A percentile compares a stretch with the other conserved stretches of the same genome.
These are phyloP conservation scores for Candida smagusa DNA, from an alignment of 1,139 yeast species.

Conservation along the genomic window DNA sequence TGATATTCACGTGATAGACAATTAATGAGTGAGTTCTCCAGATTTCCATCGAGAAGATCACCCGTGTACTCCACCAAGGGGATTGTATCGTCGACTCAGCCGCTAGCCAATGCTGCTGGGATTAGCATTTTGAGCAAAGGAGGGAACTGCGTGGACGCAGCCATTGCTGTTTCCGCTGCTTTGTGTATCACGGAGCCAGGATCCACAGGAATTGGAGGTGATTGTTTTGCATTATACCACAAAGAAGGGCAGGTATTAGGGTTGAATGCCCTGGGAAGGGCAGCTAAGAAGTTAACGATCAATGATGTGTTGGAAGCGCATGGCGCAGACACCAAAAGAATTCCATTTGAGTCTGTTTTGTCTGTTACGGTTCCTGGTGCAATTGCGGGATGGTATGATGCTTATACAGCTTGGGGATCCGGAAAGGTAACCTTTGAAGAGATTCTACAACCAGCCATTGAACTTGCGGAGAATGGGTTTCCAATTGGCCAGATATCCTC, in stretches of 20 bases:
- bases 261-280: constrained; percentile 74
- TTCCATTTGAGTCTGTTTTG: constrained; percentile 50
- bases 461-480: constrained; percentile 65
- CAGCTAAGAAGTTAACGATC: constrained; percentile 52
- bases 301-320: constrained; percentile 47
- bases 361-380: constrained; percentile 76
- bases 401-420: constrained; percentile 68
- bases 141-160: constrained; percentile 81
- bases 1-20: neutral
- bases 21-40: constrained; percentile 14
- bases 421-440: constrained; percentile 60
- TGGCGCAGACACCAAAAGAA: constrained; percentile 40
- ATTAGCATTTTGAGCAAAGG: constrained; percentile 61
- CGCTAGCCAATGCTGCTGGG: constrained; percentile 77
- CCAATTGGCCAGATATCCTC: constrained; percentile 63
- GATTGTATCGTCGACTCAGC: constrained; percentile 73
- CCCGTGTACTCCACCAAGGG: constrained; percentile 76
- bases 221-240: constrained; percentile 60
- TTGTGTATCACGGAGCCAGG: constrained; percentile 71
- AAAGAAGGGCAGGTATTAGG: constrained; percentile 49
- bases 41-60: constrained; percentile 63
- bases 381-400: constrained; percentile 74
- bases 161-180: constrained; percentile 77
- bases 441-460: constrained; percentile 66
- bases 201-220: constrained; percentile 84